Conservation (phyloP, 2,329 filamentous ascomycete genomes). For the Thelonectria olida region DNA sequence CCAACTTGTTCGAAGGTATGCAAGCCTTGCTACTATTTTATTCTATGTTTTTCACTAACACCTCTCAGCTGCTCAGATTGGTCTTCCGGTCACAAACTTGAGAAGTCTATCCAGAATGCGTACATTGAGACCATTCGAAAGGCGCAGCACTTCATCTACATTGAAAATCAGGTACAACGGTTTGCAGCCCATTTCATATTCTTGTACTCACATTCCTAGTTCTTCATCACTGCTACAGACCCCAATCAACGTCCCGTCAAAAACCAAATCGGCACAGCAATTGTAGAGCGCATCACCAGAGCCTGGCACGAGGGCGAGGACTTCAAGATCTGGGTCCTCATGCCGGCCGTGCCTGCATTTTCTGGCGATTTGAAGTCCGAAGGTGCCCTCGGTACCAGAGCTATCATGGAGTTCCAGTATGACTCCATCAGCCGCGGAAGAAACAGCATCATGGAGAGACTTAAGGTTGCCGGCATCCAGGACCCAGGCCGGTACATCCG, state of each 20-base stretch:
- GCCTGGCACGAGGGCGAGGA: slow-evolving; percentile 71
- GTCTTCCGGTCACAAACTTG: slow-evolving; percentile 61
- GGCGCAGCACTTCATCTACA: slow-evolving; percentile 79
- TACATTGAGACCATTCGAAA: slow-evolving; percentile 78
- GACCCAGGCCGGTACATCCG: slow-evolving; percentile 78
- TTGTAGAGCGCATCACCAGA: slow-evolving; percentile 79
- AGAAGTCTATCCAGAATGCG: slow-evolving; percentile 87
- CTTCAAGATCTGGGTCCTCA: slow-evolving; percentile 80
- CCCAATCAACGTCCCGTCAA: slow-evolving; percentile 75
- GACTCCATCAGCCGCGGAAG: slow-evolving; percentile 80
- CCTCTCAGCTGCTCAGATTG: slow-evolving; percentile 56
- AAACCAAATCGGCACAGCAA: slow-evolving; percentile 81
- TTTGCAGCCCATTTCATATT: fast-evolving
- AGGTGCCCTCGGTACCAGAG: slow-evolving; percentile 77
- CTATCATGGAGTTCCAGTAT: slow-evolving; percentile 92
- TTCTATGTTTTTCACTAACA: slow-evolving; percentile 4
- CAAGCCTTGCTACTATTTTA: not conserved
- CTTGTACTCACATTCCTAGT: slow-evolving; percentile 54
- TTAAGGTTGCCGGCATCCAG: slow-evolving; percentile 73
- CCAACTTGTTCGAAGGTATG: slow-evolving; percentile 61
- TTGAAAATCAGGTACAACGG: slow-evolving; percentile 71
- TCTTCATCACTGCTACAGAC: slow-evolving; percentile 85
- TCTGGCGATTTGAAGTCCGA: slow-evolving; percentile 81
- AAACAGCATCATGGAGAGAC: slow-evolving; percentile 78
- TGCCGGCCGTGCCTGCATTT: slow-evolving; percentile 84